A percentile compares a stretch with the other conserved stretches of the same genome.
These are phyloP conservation scores for Moniliophthora roreri DNA, from an alignment of 1,284 basidiomycete genomes.

Conservation along the genomic window DNA sequence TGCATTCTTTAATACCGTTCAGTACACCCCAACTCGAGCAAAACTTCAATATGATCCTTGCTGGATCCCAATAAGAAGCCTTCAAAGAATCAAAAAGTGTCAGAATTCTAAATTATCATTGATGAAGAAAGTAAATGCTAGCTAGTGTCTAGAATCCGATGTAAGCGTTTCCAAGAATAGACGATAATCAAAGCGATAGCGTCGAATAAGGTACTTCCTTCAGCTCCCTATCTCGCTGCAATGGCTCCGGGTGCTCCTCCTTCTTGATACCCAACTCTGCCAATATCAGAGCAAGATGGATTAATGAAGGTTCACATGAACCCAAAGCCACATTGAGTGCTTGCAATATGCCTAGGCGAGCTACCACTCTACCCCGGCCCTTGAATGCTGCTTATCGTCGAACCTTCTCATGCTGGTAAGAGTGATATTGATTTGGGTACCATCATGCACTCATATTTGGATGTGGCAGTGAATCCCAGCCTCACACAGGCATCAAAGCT, in stretches of 20 bases:
- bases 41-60: too few species aligned
- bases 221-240: constrained; percentile 57
- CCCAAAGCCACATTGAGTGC: constrained; percentile 43
- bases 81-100: too few species aligned
- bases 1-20: too few species aligned
- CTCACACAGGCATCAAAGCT: constrained; percentile 5
- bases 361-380: not conserved
- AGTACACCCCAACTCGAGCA: too few species aligned
- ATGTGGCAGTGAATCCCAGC: too few species aligned
- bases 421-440: not conserved
- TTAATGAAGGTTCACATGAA: constrained; percentile 57
- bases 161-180: too few species aligned
- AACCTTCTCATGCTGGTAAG: not conserved
- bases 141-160: too few species aligned
- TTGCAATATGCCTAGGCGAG: constrained; percentile 27
- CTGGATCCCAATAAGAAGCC: too few species aligned
- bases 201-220: constrained; percentile 63
- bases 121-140: too few species aligned
- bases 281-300: constrained; percentile 58
- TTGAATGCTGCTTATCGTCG: not conserved
- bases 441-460: too few species aligned
- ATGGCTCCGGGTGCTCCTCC: constrained; percentile 62
- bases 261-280: constrained; percentile 54
- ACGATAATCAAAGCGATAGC: constrained; percentile 11
- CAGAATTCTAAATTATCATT: too few species aligned